A percentile compares a stretch with the other conserved stretches of the same genome.
These are phyloP conservation scores for Cladosporium velox DNA, from an alignment of 2,329 filamentous ascomycete genomes.

Conservation along the genomic window DNA sequence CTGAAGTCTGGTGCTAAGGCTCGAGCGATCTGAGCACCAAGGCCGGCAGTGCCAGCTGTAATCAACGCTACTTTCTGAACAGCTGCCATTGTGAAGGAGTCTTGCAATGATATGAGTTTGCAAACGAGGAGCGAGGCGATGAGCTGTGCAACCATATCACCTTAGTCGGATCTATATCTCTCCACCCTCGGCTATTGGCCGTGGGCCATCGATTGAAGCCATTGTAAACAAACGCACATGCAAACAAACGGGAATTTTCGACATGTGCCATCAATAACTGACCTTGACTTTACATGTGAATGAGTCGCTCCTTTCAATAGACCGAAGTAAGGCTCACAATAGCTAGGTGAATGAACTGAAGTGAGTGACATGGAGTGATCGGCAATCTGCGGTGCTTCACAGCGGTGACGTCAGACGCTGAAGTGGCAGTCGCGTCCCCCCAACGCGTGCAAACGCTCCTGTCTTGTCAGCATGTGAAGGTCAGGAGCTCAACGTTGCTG, in stretches of 20 bases:
- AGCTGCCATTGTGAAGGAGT: slow-evolving; percentile 34
- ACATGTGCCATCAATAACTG: background rate
- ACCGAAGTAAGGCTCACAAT: background rate
- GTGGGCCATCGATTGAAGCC: background rate
- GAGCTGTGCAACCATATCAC: background rate
- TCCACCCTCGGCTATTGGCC: slow-evolving; percentile 3
- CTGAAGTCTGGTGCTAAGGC: slow-evolving; percentile 50
- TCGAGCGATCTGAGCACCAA: slow-evolving; percentile 51
- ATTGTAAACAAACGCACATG: background rate
- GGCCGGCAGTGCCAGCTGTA: slow-evolving; percentile 51
- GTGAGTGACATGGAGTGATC: background rate
- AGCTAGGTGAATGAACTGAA: background rate
- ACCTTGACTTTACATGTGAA: background rate
- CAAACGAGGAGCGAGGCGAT: background rate
- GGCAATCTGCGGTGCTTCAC: background rate
- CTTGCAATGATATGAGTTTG: background rate
- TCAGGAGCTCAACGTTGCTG: background rate
- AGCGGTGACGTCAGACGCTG: background rate
- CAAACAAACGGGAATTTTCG: background rate
- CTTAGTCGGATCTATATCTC: background rate
- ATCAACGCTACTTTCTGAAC: slow-evolving; percentile 50
- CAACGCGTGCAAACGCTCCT: background rate
- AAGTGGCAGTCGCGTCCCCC: slow-evolving; percentile 2
- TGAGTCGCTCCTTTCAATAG: background rate
- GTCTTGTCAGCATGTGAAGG: background rate